Evolutionary conservation across 164 flowering plant species (phyloP), one percentile per base, ranked within the genome.

Genomic region (Magnolia officinalis): DNA sequence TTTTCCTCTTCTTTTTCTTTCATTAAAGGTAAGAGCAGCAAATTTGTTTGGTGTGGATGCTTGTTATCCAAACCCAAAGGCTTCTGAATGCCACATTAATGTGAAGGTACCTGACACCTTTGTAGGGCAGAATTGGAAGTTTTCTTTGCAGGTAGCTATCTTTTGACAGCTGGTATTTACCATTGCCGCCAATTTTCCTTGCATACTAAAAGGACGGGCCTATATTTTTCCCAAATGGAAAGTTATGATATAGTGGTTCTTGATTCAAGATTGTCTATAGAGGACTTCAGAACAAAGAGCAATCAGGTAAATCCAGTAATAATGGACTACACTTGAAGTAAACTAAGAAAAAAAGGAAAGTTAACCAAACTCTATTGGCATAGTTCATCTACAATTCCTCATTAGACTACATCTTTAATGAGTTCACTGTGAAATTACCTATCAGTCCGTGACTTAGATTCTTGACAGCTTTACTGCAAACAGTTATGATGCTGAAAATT

Each of bases 231-330:
- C 23, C 59, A 77, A 76, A 58, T 29, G 31, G 45, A 58, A 72
- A 50, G 8, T 55, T 49, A 51, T 51, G 72, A 64, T 50, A 20
- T 20, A 13, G 26, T 74, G 23, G 6, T 31, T 45, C 19, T 20
- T 66, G 71, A 67, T 58, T 67, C 72, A 31, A 61, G 70, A 49
- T 78, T 63, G 67, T 26, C 74, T 13, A 26, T 49, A 11, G 61
- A 59, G 26, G 80, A 70, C 49, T 55, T 73, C 76, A 68, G 59
- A 37, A 18, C 23, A 50, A 58, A 72, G 72, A 67, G 67, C 63
- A 67, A 63, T 74, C 76, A 74, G 73, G 74, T 74, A 77, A 13
- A 64, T 55, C 11, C 16, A 16, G 11, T 55, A 55, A 16, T 55
- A 10, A 8, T 8, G 8, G 21, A 6, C 67, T 16, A 21, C 67